Evolutionary conservation across 2,329 filamentous ascomycete species (phyloP).

Genomic region (Diplocarpon rosae): DNA sequence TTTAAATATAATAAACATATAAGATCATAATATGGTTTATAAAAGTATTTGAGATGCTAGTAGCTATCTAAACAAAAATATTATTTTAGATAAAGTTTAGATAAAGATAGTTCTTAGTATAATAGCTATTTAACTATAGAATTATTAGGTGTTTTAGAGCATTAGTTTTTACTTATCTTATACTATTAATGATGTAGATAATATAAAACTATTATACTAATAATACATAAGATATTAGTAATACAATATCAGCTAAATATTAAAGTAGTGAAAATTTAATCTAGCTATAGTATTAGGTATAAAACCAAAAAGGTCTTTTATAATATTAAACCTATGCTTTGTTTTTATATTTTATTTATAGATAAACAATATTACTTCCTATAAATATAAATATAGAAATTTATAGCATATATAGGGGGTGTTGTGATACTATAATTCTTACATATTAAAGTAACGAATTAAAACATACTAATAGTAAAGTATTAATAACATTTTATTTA

Average conservation of each 20-base stretch:
- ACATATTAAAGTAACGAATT: conserved; percentile 15
- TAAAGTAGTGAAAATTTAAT: conserved; percentile 2
- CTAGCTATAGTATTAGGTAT: conserved; percentile 1
- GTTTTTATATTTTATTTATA: conserved; percentile 9
- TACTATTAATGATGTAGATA: too few relatives aligned
- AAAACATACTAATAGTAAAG: conserved; percentile 16
- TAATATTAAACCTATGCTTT: too few relatives aligned
- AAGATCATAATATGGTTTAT: not conserved
- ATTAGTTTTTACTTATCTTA: too few relatives aligned
- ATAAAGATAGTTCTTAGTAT: not conserved
- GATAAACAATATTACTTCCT: conserved; percentile 7
- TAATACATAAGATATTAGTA: not conserved
- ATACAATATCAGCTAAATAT: not conserved
- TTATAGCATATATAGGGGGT: not conserved
- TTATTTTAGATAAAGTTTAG: not conserved
- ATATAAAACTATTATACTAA: not conserved
- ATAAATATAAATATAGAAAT: not conserved
- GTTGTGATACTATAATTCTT: conserved; percentile 4
- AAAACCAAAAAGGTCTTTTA: conserved; percentile 4
- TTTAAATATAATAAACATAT: not conserved
- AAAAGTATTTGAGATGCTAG: too few relatives aligned
- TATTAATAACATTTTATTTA: conserved; percentile 13
- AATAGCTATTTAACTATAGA: too few relatives aligned
- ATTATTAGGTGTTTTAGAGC: too few relatives aligned
- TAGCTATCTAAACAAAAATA: not conserved